A percentile compares a stretch with the other conserved stretches of the same genome.
phyloP scores from a whole-genome alignment of 306 rosid species.

The Citrullus colocynthis region DNA sequence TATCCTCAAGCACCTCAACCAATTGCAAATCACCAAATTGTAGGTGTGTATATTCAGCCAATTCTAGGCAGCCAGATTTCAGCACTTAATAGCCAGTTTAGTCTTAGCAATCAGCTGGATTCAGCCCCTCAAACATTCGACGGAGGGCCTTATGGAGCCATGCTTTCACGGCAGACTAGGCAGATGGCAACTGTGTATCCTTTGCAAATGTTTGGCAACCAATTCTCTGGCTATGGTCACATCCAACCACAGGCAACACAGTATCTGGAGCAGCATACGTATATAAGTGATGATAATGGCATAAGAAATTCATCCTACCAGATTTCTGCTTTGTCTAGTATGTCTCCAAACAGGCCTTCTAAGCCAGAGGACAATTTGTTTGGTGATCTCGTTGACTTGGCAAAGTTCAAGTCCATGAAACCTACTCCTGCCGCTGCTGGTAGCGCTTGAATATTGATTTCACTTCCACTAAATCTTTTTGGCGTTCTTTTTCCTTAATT shows the following conservation, averaged over 20 bases:
- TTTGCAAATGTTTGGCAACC: conserved; percentile 65
- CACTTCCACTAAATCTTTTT: not conserved
- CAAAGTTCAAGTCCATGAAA: conserved; percentile 67
- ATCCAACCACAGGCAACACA: conserved; percentile 62
- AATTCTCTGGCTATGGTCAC: conserved; percentile 48
- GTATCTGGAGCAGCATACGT: conserved; percentile 61
- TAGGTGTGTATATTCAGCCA: conserved; percentile 51
- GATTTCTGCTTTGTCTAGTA: conserved; percentile 45
- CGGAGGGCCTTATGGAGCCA: not conserved
- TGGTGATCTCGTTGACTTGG: conserved; percentile 87
- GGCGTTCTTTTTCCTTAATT: not conserved
- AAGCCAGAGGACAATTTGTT: conserved; percentile 89
- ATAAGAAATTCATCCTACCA: conserved; percentile 44
- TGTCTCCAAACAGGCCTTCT: conserved; percentile 52
- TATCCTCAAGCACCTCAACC: conserved; percentile 44
- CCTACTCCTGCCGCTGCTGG: conserved; percentile 46
- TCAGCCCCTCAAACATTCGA: conserved; percentile 13
- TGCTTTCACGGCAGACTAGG: conserved; percentile 36
- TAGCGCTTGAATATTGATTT: conserved; percentile 24
- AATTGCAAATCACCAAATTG: conserved; percentile 36
- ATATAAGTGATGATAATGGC: conserved; percentile 40
- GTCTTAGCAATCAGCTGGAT: conserved; percentile 41
- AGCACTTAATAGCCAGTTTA: conserved; percentile 27
- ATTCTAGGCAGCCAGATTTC: conserved; percentile 39
- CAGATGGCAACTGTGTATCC: conserved; percentile 44